Percentiles rank a stretch among this genome's conserved stretches.
Evolutionary conservation across 1,284 basidiomycete species (phyloP).

Genomic region (Psilocybe mexicana): DNA sequence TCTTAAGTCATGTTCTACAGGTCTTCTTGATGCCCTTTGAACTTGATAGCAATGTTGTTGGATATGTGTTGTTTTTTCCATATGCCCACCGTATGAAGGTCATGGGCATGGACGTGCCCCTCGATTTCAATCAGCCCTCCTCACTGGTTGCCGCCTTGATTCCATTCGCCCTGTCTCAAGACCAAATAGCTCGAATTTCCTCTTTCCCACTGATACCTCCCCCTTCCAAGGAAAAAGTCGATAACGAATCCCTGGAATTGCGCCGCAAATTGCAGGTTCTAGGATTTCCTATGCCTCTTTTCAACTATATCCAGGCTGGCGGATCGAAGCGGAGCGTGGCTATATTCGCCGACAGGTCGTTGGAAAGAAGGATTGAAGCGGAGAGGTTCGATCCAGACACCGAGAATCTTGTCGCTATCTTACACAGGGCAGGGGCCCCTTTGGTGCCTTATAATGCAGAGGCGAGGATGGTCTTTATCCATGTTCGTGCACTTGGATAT

Average conservation of each 20-base stretch:
- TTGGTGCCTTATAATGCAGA: slow-evolving; percentile 41
- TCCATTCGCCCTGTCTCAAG: slow-evolving; percentile 43
- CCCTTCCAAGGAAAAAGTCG: neutral
- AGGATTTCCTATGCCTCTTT: slow-evolving; percentile 42
- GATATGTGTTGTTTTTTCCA: slow-evolving; percentile 43
- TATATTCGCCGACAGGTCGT: slow-evolving; percentile 32
- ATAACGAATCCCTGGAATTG: neutral
- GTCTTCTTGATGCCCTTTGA: slow-evolving; percentile 48
- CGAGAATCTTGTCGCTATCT: slow-evolving; percentile 40
- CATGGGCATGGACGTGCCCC: slow-evolving; percentile 4
- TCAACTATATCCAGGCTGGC: slow-evolving; percentile 38
- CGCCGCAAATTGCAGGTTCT: slow-evolving; percentile 37
- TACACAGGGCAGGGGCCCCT: slow-evolving; percentile 36
- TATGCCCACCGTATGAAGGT: slow-evolving; percentile 4
- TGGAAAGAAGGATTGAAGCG: neutral
- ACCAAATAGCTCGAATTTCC: slow-evolving; percentile 22
- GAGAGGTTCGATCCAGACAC: slow-evolving; percentile 40
- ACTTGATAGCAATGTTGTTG: slow-evolving; percentile 46
- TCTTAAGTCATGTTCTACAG: slow-evolving; percentile 34
- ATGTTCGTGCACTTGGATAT: slow-evolving; percentile 53
- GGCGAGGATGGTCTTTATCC: slow-evolving; percentile 57
- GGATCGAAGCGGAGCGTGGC: slow-evolving; percentile 31
- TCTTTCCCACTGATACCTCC: slow-evolving; percentile 14
- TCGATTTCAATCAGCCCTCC: slow-evolving; percentile 8
- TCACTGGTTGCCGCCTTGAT: slow-evolving; percentile 46